Base-by-base conservation (phyloP, 805 yeast genomes). In the Starmerella powellii region DNA sequence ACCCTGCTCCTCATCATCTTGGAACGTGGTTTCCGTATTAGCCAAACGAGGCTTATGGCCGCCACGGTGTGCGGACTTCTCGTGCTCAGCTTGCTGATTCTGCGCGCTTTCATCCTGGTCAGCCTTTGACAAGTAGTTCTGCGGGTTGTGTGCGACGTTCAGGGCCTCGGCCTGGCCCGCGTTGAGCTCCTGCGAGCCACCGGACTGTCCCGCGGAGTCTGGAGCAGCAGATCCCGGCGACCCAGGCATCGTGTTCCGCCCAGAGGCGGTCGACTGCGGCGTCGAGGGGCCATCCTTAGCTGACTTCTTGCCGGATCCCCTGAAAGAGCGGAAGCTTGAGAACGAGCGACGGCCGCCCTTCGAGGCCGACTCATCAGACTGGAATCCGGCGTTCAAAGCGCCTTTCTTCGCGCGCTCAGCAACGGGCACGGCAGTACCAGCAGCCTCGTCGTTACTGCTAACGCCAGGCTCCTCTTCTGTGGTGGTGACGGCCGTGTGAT, bases 351-450 rank as follows among this genome's bases (percentile, higher is more conserved):
- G 44, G 16, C 40, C 34, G 26, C 42, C 39, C 17, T 33, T 32
- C 20, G 35, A 15, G 12, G 20, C 30, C 20, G 11, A 5, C 6
- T 34, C 38, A 3, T 28, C 38, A 4, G 32, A 34, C 32, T 32
- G 38, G 37, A 32, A 40, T 33, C 59, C 59, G 5, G 59, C 58
- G 31, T 53, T 53, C 24, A 38, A 41, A 3, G 61, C 59, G 17
- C 38, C 41, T 20, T 28, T 19, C 31, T 50, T 52, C 20, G 61
- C 58, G 10, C 48, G 46, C 15, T 43, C 45, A 13, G 61, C 60
- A 6, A 56, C 47, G 3, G 61, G 61, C 21, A 50, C 52, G 8
- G 58, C 48, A 2, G 59, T 54, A 23, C 60, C 61, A 0, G 60
- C 60, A 2, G 54, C 44, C 17, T 31, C 35, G 46, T 55, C 60